phyloP scores from a whole-genome alignment of 352 stramenopile genomes.

The Pilasporangium apinafurcum region DNA sequence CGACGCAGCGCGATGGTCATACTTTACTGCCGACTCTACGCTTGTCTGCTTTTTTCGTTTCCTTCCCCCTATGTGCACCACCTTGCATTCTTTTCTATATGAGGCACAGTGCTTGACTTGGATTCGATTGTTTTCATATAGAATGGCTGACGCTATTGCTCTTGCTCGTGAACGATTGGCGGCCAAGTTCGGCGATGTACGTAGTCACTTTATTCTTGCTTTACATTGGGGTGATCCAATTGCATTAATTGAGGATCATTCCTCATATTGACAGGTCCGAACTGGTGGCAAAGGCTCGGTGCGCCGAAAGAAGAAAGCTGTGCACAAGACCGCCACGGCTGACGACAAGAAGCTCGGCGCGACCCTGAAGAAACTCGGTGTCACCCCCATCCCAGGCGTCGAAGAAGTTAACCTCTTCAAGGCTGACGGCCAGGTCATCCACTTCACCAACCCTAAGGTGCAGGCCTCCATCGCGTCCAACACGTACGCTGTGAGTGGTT shows the following conservation, averaged over 20 bases:
- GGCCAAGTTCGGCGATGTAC: conserved; percentile 80
- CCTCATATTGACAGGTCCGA: conserved; percentile 33
- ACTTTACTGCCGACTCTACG: not conserved
- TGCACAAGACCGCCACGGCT: conserved; percentile 88
- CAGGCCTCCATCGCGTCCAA: conserved; percentile 97
- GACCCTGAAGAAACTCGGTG: conserved; percentile 97
- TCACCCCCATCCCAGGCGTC: conserved; percentile 97
- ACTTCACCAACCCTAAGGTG: conserved; percentile 98
- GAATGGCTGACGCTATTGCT: conserved; percentile 88
- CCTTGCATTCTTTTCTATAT: not conserved
- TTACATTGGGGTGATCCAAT: not conserved
- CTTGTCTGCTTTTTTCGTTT: not conserved
- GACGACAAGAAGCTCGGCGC: conserved; percentile 98
- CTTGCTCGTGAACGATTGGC: conserved; percentile 80
- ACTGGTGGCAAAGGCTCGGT: conserved; percentile 96
- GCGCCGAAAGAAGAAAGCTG: conserved; percentile 95
- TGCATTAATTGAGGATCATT: not conserved
- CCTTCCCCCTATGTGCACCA: not conserved
- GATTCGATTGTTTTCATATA: conserved; percentile 7
- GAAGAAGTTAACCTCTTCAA: conserved; percentile 99
- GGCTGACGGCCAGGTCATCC: conserved; percentile 97
- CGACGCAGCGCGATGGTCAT: not conserved
- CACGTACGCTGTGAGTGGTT: conserved; percentile 97
- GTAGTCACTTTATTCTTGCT: not conserved
- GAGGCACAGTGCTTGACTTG: not conserved